Conservation (phyloP, 2,329 filamentous ascomycete species). For the Thermochaetoides dissita region DNA sequence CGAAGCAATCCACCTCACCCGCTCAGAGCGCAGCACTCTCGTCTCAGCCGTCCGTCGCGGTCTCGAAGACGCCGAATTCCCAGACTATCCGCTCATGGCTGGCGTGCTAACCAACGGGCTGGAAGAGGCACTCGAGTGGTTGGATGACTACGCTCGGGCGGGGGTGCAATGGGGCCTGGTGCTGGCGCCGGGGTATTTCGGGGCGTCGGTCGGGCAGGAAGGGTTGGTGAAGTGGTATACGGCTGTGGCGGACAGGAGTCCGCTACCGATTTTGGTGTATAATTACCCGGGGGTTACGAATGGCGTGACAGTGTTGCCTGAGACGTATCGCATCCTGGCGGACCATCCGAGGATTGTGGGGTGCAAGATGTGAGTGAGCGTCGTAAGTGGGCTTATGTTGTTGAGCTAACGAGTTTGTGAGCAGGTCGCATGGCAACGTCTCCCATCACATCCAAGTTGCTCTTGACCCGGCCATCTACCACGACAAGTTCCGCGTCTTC, state of each 20-base stretch:
- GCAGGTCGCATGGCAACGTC: slow-evolving; percentile 46
- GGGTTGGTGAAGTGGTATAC: slow-evolving; percentile 48
- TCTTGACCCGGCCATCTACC: slow-evolving; percentile 45
- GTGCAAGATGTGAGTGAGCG: slow-evolving; percentile 38
- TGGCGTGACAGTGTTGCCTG: slow-evolving; percentile 42
- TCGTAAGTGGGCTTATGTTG: background rate
- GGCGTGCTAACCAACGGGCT: slow-evolving; percentile 48
- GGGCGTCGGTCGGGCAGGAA: slow-evolving; percentile 40
- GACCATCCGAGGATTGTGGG: slow-evolving; percentile 52
- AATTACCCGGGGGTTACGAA: slow-evolving; percentile 54
- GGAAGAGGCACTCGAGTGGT: slow-evolving; percentile 38
- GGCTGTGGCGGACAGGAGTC: slow-evolving; percentile 44
- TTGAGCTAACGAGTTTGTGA: too few species aligned
- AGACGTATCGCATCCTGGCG: slow-evolving; percentile 43
- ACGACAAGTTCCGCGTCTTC: slow-evolving; percentile 47
- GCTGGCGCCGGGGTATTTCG: slow-evolving; percentile 53
- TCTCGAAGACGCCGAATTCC: slow-evolving; percentile 40
- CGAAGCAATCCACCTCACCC: slow-evolving; percentile 47
- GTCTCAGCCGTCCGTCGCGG: slow-evolving; percentile 41
- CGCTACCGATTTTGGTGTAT: slow-evolving; percentile 47
- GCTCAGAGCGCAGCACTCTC: slow-evolving; percentile 40
- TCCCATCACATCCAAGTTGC: slow-evolving; percentile 50
- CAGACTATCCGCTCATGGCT: slow-evolving; percentile 45
- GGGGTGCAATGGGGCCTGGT: slow-evolving; percentile 50
- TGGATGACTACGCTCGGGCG: slow-evolving; percentile 34